phyloP scores from a whole-genome alignment of 331 rosid genomes.

The Acacia pycnantha region DNA sequence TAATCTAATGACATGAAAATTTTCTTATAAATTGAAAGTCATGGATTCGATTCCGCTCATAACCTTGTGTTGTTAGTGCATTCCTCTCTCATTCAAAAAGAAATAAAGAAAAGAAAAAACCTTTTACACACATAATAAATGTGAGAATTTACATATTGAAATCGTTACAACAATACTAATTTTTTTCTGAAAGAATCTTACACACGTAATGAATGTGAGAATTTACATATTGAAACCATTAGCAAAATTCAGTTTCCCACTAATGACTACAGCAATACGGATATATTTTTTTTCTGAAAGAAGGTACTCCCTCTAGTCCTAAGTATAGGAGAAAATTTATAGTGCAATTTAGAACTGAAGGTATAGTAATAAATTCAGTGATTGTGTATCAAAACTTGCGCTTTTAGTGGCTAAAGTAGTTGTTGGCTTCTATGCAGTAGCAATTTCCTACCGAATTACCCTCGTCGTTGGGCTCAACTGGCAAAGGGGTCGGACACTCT shows the following conservation, averaged over 20 bases:
- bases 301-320: too few relatives aligned
- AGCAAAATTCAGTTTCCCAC: background rate
- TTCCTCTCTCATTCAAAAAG: too few relatives aligned
- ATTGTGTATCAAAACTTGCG: background rate
- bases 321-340: too few relatives aligned
- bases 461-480: too few relatives aligned
- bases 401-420: background rate
- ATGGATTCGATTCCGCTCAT: too few relatives aligned
- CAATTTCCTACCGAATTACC: background rate
- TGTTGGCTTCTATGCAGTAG: background rate
- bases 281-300: background rate
- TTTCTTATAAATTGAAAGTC: too few relatives aligned
- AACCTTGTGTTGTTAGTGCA: accelerated
- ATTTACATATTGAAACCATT: background rate
- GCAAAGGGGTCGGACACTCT: too few relatives aligned
- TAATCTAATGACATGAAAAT: too few relatives aligned
- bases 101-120: background rate
- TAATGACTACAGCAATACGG: background rate
- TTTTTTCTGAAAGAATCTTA: background rate
- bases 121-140: background rate
- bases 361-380: too few relatives aligned
- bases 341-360: too few relatives aligned
- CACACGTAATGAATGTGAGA: background rate
- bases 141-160: background rate
- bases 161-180: background rate